These are phyloP conservation scores for Quercus lobata DNA, from an alignment of 331 rosid species.

Conservation along the genomic window DNA sequence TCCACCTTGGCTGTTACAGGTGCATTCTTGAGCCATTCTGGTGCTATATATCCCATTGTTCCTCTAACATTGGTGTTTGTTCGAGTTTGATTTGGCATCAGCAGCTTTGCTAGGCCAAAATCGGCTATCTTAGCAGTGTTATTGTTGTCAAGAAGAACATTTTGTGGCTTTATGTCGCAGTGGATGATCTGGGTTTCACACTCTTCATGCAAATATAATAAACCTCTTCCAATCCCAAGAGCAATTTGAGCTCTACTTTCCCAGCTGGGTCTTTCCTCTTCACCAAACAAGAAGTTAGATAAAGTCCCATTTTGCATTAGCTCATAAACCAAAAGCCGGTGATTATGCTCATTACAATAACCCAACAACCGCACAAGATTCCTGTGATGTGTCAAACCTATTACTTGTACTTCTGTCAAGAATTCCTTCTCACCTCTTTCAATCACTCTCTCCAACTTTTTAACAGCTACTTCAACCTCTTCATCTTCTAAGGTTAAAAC, in stretches of 20 bases:
- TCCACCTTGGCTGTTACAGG: constrained; percentile 41
- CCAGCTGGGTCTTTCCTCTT: constrained; percentile 33
- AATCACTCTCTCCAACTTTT: constrained; percentile 16
- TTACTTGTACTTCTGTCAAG: constrained; percentile 39
- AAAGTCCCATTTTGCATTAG: constrained; percentile 36
- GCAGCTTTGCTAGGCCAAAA: constrained; percentile 43
- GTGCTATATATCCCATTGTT: constrained; percentile 50
- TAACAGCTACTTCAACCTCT: constrained; percentile 31
- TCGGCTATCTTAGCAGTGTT: constrained; percentile 32
- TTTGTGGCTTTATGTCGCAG: constrained; percentile 47
- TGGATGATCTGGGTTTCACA: constrained; percentile 45
- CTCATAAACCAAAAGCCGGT: constrained; percentile 38
- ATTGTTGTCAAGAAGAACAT: constrained; percentile 35
- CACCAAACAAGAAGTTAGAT: constrained; percentile 27
- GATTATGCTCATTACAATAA: constrained; percentile 28
- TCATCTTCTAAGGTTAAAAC: constrained; percentile 20
- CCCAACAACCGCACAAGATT: constrained; percentile 30
- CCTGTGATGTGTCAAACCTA: constrained; percentile 35
- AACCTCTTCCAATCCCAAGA: constrained; percentile 27
- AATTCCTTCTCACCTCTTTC: constrained; percentile 33
- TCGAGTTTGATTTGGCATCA: constrained; percentile 25
- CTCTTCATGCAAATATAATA: constrained; percentile 40
- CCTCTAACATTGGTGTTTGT: constrained; percentile 36
- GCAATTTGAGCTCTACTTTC: constrained; percentile 27
- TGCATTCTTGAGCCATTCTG: constrained; percentile 46